Conservation (phyloP, 345 rosid genomes). For the Citrus cavaleriei region DNA sequence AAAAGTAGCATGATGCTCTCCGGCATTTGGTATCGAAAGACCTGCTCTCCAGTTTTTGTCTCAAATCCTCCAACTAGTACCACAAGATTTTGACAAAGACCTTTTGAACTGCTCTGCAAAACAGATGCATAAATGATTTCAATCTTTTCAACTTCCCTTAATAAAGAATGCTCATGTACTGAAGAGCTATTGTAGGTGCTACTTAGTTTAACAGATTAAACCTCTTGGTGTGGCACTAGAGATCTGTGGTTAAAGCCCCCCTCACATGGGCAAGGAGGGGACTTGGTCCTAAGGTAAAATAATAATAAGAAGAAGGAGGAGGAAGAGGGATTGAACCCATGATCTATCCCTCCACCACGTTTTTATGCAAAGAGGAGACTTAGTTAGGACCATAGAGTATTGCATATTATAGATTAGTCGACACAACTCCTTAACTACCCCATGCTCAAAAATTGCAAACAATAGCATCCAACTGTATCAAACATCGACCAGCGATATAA, state of each 20-base stretch:
- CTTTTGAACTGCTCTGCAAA: constrained; percentile 59
- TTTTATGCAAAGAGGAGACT: background rate
- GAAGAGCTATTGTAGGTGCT: too few species aligned
- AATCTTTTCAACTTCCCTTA: background rate
- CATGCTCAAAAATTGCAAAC: background rate
- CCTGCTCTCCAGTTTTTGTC: constrained; percentile 91
- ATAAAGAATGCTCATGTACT: background rate
- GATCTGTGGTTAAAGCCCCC: background rate
- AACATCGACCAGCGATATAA: background rate
- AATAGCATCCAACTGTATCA: background rate
- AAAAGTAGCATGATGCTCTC: constrained; percentile 3
- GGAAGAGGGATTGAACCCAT: background rate
- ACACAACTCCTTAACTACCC: constrained; percentile 1
- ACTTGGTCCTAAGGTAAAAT: background rate
- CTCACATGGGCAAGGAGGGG: background rate
- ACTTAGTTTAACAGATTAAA: too few species aligned
- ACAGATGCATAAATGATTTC: constrained; percentile 9
- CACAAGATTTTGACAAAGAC: constrained; percentile 57
- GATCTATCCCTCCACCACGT: background rate
- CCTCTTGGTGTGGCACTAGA: background rate
- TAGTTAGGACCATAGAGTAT: background rate
- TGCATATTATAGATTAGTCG: background rate
- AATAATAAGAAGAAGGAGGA: too few species aligned
- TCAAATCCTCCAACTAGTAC: constrained; percentile 87
- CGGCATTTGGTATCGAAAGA: constrained; percentile 27